Percentiles rank a stretch among this genome's conserved stretches.
phyloP scores from a whole-genome alignment of 2,329 filamentous ascomycete genomes.

The Thermochaetoides dissita region DNA sequence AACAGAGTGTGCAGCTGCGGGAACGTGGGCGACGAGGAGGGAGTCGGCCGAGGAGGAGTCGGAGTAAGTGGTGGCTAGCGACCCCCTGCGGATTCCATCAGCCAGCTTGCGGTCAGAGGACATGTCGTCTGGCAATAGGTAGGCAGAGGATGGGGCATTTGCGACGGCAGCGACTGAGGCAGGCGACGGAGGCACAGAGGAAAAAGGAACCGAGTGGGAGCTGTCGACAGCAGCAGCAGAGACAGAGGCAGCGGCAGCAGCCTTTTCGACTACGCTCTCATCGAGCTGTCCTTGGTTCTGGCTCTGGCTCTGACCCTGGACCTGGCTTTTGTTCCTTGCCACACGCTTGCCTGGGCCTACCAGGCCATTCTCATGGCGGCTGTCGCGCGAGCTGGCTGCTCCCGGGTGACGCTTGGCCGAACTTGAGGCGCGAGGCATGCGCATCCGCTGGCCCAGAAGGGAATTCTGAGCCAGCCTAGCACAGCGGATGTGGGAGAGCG shows the following conservation, averaged over 20 bases:
- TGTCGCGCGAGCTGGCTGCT: conserved; percentile 52
- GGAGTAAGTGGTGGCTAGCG: conserved; percentile 41
- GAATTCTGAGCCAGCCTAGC: conserved; percentile 29
- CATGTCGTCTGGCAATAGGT: conserved; percentile 23
- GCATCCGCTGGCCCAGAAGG: conserved; percentile 30
- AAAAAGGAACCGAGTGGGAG: not conserved
- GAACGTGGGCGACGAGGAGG: conserved; percentile 24
- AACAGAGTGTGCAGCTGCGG: not conserved
- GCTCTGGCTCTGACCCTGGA: conserved; percentile 21
- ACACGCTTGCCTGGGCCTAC: conserved; percentile 61
- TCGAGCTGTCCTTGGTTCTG: too few relatives aligned
- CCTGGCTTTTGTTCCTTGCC: conserved; percentile 31
- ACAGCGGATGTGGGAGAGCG: conserved; percentile 5
- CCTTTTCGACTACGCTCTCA: too few relatives aligned
- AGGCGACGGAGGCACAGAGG: conserved; percentile 13
- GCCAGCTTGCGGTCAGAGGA: conserved; percentile 27
- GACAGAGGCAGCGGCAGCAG: too few relatives aligned
- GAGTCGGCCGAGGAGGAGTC: conserved; percentile 41
- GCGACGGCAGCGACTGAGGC: conserved; percentile 21
- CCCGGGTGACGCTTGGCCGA: conserved; percentile 49
- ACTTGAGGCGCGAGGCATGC: conserved; percentile 48
- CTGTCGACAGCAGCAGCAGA: conserved; percentile 11
- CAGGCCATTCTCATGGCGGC: conserved; percentile 75
- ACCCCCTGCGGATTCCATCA: conserved; percentile 30
- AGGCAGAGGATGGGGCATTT: conserved; percentile 20